Conservation (phyloP, 768 basidiomycete species). For the Suillus sp. region DNA sequence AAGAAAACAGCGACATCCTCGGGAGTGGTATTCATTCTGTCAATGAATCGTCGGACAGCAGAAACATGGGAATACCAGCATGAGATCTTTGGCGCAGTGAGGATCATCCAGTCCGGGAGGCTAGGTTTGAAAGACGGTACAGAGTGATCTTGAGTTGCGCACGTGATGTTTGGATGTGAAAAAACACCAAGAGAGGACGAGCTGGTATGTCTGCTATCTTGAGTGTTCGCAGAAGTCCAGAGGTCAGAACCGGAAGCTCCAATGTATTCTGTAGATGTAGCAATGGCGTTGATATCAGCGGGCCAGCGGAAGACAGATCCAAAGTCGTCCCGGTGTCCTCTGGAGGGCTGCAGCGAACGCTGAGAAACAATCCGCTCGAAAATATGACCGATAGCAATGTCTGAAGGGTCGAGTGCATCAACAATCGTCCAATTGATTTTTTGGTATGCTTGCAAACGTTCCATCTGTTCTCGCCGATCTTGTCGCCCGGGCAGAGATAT, state of each 20-base stretch:
- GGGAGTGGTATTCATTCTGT: constrained; percentile 27
- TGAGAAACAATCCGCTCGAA: constrained; percentile 43
- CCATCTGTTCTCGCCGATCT: constrained; percentile 63
- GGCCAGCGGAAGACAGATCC: constrained; percentile 41
- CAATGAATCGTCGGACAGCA: constrained; percentile 47
- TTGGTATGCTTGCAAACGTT: constrained; percentile 47
- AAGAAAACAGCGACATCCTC: constrained; percentile 55
- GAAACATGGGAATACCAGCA: constrained; percentile 73
- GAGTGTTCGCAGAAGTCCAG: constrained; percentile 15
- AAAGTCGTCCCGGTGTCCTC: constrained; percentile 12
- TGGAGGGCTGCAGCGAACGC: constrained; percentile 27
- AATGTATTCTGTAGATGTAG: constrained; percentile 16
- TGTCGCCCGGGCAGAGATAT: constrained; percentile 58
- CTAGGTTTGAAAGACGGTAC: constrained; percentile 36
- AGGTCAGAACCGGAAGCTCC: constrained; percentile 24
- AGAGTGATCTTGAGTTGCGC: constrained; percentile 44
- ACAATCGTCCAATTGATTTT: constrained; percentile 55
- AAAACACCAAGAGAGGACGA: constrained; percentile 1
- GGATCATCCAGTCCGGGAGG: constrained; percentile 49
- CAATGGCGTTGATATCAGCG: constrained; percentile 34
- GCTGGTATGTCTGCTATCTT: constrained; percentile 4
- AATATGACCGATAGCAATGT: constrained; percentile 43
- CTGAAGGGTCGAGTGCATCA: constrained; percentile 47
- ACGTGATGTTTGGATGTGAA: constrained; percentile 38
- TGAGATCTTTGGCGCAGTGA: constrained; percentile 62